Percentiles rank a stretch among this genome's conserved stretches.
Evolutionary conservation across 116 monocot species (phyloP).

Genomic region (Iris pallida): DNA sequence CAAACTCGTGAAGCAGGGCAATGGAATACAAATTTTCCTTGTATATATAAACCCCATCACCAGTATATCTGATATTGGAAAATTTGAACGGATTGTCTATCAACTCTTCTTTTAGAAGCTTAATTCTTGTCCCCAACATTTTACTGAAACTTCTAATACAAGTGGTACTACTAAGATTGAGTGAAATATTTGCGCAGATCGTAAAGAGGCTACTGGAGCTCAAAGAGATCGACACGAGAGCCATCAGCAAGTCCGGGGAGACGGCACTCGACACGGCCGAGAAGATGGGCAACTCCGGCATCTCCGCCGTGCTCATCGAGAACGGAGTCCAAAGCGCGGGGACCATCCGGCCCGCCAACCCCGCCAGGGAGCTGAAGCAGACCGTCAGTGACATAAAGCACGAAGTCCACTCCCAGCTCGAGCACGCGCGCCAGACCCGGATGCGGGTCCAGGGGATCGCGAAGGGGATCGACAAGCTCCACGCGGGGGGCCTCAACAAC

Average conservation of each 20-base stretch:
- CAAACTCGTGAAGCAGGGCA: no score
- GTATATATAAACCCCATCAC: no score
- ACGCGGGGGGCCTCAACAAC: constrained; percentile 64
- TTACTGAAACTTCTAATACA: no score
- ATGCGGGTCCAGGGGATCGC: constrained; percentile 50
- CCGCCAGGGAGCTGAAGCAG: constrained; percentile 48
- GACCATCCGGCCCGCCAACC: background rate
- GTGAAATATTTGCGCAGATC: constrained; percentile 3
- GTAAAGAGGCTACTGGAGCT: constrained; percentile 9
- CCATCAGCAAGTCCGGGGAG: constrained; percentile 17
- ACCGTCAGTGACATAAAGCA: constrained; percentile 69
- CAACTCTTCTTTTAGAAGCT: no score
- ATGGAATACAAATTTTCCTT: no score
- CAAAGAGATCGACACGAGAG: constrained; percentile 4
- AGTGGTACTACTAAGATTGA: no score
- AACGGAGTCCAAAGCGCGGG: constrained; percentile 14
- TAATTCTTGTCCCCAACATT: no score
- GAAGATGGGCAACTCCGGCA: constrained; percentile 9
- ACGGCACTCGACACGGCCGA: constrained; percentile 17
- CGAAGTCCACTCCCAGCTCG: constrained; percentile 49
- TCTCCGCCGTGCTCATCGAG: constrained; percentile 4
- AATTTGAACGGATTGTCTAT: no score
- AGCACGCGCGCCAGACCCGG: constrained; percentile 45
- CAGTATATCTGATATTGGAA: no score
- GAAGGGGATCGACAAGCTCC: constrained; percentile 54